A percentile compares a stretch with the other conserved stretches of the same genome.
These are phyloP conservation scores for Musa acuminata DNA, from an alignment of 176 grass and related monocot species.

Conservation along the genomic window DNA sequence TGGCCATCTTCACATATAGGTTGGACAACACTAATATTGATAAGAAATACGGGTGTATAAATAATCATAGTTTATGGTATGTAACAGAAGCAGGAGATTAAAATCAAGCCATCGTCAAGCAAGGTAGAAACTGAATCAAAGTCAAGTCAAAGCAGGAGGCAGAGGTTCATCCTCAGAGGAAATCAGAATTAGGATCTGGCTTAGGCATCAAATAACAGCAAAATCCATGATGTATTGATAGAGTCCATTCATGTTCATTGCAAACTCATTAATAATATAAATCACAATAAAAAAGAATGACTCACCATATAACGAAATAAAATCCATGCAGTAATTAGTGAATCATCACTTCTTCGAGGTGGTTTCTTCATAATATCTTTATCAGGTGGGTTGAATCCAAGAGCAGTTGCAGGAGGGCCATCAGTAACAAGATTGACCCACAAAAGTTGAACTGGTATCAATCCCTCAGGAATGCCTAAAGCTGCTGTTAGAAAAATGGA, in stretches of 20 bases:
- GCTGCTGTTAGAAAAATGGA: conserved; percentile 94
- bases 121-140: background rate
- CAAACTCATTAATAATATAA: background rate
- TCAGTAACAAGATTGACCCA: conserved; percentile 99
- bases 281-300: background rate
- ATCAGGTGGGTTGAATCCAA: conserved; percentile 96
- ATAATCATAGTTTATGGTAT: too few relatives aligned
- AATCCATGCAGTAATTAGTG: conserved; percentile 93
- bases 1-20: too few relatives aligned
- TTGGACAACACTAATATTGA: too few relatives aligned
- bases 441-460: conserved; percentile 98
- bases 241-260: too few relatives aligned
- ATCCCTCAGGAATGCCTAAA: conserved; percentile 92
- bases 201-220: too few relatives aligned
- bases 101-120: background rate
- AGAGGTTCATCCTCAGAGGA: background rate
- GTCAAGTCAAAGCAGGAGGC: background rate
- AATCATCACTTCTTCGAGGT: conserved; percentile 78
- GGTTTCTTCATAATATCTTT: conserved; percentile 99
- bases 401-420: conserved; percentile 84
- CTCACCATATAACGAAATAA: conserved; percentile 91
- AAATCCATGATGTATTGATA: too few relatives aligned
- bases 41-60: too few relatives aligned
- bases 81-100: too few relatives aligned
- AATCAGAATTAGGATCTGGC: too few relatives aligned